Evolutionary conservation across 495 filamentous ascomycete species (phyloP), one percentile per base, ranked within the genome.

Genomic region (Podospora pseudoanserina): DNA sequence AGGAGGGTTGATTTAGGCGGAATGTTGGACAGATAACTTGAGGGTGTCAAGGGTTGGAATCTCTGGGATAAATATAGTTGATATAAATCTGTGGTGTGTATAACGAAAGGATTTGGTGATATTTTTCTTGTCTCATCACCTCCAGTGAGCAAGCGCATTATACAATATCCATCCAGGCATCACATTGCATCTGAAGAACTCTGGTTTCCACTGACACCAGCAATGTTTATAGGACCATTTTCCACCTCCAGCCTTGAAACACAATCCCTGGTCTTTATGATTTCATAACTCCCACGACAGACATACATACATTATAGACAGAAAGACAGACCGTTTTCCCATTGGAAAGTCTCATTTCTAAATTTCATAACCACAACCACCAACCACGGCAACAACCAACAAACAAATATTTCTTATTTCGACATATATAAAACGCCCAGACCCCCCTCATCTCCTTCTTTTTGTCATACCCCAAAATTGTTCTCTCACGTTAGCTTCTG

Each of bases 401-500:
- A 49, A 5, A 23, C 23, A 2, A 49, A 16, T 13, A 49, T 49
- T 16, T 6, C 39, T 49, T 49, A 9, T 9, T 49, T 49, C 39
- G 3, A 58, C 55, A 19, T n/a, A 58, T 58, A 58, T 23, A 58
- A 58, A 4, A 58, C 23, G 11, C 16, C 16, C 54, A 56, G 3
- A 18, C 19, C 2, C 19, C 15, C 1, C 11, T 18, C 19, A 9
- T 56, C 54, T 56, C 55, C 23, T 58, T 20, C n/a, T 3, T 57
- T 16, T 58, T 58, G 55, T 58, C 18, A 5, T 58, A 1, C 23
- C 23, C 55, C 15, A 58, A 9, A 7, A 26, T 26, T 63, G 23
- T 23, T 23, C 23, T 23, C 23, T 23, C 55, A 95, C 60, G 95
- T 98, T 75, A 99, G 86, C 84, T 99, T 99, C 83, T 99, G 95